Evolutionary conservation across 2,329 filamentous ascomycete genomes (phyloP).

Genomic region (Penicillium sp.): DNA sequence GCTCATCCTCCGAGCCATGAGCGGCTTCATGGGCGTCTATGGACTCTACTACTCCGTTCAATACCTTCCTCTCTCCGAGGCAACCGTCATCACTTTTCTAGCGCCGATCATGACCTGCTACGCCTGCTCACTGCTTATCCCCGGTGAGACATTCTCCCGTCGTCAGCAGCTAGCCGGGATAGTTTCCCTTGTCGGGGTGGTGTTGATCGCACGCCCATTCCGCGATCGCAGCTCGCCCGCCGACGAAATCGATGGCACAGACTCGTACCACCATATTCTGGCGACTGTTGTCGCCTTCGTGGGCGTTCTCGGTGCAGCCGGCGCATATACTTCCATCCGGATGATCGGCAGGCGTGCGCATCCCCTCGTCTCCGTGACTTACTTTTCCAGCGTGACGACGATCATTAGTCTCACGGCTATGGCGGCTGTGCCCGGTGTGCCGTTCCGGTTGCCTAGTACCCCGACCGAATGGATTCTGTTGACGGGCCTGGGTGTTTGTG

Average conservation of each 20-base stretch:
- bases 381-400: constrained; percentile 71
- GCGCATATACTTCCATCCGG: constrained; percentile 73
- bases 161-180: constrained; percentile 73
- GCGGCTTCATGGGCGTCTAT: constrained; percentile 76
- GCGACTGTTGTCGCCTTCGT: constrained; percentile 71
- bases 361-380: constrained; percentile 80
- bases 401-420: constrained; percentile 65
- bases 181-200: constrained; percentile 73
- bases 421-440: constrained; percentile 53
- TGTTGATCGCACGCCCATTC: constrained; percentile 75
- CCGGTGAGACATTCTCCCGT: constrained; percentile 72
- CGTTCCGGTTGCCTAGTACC: constrained; percentile 56
- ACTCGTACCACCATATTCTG: constrained; percentile 64
- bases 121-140: constrained; percentile 69
- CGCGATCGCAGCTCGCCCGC: constrained; percentile 11
- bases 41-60: constrained; percentile 72
- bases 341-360: constrained; percentile 78
- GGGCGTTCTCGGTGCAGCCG: constrained; percentile 72
- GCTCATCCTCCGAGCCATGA: constrained; percentile 65
- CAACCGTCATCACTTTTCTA: constrained; percentile 85
- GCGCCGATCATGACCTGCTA: constrained; percentile 76
- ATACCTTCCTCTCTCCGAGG: constrained; percentile 81
- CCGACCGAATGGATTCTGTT: constrained; percentile 65
- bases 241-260: constrained; percentile 25
- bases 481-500: constrained; percentile 66